phyloP scores from a whole-genome alignment of 352 stramenopile species.

The Phytophthora rubi region DNA sequence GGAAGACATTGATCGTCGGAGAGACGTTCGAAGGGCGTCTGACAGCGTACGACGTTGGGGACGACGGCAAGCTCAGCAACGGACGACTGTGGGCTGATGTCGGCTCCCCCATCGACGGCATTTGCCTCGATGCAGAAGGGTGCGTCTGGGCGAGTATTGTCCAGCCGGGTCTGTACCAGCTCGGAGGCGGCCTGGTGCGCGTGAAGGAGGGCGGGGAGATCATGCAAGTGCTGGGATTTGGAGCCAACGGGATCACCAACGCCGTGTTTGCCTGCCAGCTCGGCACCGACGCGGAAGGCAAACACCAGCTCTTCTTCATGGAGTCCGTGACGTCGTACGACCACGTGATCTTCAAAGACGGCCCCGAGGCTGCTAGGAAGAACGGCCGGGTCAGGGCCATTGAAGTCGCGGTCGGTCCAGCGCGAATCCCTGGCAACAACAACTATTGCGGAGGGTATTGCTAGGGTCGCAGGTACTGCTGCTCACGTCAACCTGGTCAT shows the following conservation, averaged over 20 bases:
- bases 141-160: conserved; percentile 61
- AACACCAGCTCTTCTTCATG: conserved; percentile 61
- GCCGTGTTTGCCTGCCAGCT: conserved; percentile 62
- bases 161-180: conserved; percentile 51
- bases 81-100: conserved; percentile 55
- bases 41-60: conserved; percentile 57
- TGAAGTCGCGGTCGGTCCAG: conserved; percentile 50
- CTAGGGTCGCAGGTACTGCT: conserved; percentile 8
- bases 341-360: conserved; percentile 43
- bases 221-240: conserved; percentile 52
- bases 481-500: conserved; percentile 25
- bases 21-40: conserved; percentile 56
- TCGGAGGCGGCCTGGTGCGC: conserved; percentile 47
- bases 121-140: conserved; percentile 62
- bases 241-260: conserved; percentile 50
- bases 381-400: conserved; percentile 53
- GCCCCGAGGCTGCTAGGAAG: conserved; percentile 32
- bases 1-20: conserved; percentile 66
- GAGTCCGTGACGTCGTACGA: conserved; percentile 49
- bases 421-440: conserved; percentile 32
- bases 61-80: conserved; percentile 52
- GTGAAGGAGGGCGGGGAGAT: conserved; percentile 58
- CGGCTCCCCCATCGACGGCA: conserved; percentile 52
- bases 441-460: conserved; percentile 69
- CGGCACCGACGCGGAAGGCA: conserved; percentile 47